phyloP scores from a whole-genome alignment of 768 basidiomycete genomes.

The Guyanaporus albipodus region DNA sequence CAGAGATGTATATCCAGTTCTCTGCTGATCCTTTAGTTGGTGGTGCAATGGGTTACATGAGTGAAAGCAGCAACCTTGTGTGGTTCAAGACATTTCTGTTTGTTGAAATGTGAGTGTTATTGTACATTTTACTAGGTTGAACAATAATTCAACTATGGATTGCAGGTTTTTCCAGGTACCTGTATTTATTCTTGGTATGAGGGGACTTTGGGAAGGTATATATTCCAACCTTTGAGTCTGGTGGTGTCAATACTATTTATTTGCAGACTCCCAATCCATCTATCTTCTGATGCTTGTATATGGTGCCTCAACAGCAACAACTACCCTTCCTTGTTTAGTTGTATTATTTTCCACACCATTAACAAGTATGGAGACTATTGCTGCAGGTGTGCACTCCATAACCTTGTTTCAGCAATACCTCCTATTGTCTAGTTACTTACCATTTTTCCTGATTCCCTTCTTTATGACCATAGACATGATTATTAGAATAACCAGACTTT shows the following conservation, averaged over 20 bases:
- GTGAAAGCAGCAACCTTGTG: slow-evolving; percentile 35
- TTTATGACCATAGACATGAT: slow-evolving; percentile 75
- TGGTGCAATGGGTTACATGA: slow-evolving; percentile 42
- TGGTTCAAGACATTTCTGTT: slow-evolving; percentile 66
- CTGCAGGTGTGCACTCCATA: slow-evolving; percentile 36
- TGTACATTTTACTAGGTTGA: neutral
- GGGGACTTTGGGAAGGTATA: slow-evolving; percentile 54
- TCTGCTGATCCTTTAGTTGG: slow-evolving; percentile 68
- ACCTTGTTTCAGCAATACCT: slow-evolving; percentile 49
- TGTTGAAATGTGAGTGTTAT: slow-evolving; percentile 53
- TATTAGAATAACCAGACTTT: slow-evolving; percentile 34
- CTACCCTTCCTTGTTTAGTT: slow-evolving; percentile 67
- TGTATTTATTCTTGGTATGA: slow-evolving; percentile 66
- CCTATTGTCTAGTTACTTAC: slow-evolving; percentile 67
- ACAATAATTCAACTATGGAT: neutral
- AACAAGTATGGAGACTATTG: slow-evolving; percentile 32
- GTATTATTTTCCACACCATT: slow-evolving; percentile 53
- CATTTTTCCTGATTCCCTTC: slow-evolving; percentile 70
- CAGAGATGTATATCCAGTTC: slow-evolving; percentile 48
- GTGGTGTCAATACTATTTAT: neutral
- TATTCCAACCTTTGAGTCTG: neutral
- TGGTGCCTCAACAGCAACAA: slow-evolving; percentile 74
- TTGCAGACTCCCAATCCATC: slow-evolving; percentile 46
- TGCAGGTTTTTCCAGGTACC: slow-evolving; percentile 66
- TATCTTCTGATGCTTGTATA: slow-evolving; percentile 69